Base-by-base conservation (phyloP, 768 basidiomycete genomes). In the Psilocybe subaeruginosa region DNA sequence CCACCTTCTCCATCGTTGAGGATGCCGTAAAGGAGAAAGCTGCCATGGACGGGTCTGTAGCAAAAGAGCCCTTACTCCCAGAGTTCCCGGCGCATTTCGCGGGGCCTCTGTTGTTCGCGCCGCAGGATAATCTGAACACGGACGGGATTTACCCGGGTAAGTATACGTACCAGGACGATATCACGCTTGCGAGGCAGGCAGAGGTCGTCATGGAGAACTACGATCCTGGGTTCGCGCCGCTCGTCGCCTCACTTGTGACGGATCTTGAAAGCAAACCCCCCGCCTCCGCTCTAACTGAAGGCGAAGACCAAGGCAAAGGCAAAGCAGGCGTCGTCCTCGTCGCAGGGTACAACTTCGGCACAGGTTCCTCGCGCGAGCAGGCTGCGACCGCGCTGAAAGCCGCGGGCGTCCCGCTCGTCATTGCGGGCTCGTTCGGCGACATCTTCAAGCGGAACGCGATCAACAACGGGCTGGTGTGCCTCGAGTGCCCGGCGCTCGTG, bases 201-300 rank as follows among this genome's bases (percentile, higher is more conserved):
- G 87, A 97, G 69, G 91, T 99, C 19, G 97, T 98, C 43, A 98
- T 99, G 96, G 97, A 99, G 78, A 99, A 99, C 79, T 99, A 99
- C 74, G 97, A 99, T 69, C 89, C 93, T 0, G 75, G 81, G 0
- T 99, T 99, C 73, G 92, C 97, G 11, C 55, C 78, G 1, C 84
- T 86, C 56, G 89, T 92, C 39, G 83, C 85, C 2, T 76, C 82
- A 9, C 74, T 91, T 14, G 72, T 79, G 14, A 60, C 69, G 45
- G 49, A 70, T 11, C 70, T 76, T 43, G 31, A 56, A 54, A 37
- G 55, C 49, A 31, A 60, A 17, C 12, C 52, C 31, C 1, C 14
- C 31, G 64, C 43, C 50, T 59, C 67, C 35, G 35, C 66, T 16
- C 64, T 37, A n/a, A n/a, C 23, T 17, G 16, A 74, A 16, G 41